Base-by-base conservation (phyloP, 1,139 yeast genomes). In the Lizanozyma gosingica region DNA sequence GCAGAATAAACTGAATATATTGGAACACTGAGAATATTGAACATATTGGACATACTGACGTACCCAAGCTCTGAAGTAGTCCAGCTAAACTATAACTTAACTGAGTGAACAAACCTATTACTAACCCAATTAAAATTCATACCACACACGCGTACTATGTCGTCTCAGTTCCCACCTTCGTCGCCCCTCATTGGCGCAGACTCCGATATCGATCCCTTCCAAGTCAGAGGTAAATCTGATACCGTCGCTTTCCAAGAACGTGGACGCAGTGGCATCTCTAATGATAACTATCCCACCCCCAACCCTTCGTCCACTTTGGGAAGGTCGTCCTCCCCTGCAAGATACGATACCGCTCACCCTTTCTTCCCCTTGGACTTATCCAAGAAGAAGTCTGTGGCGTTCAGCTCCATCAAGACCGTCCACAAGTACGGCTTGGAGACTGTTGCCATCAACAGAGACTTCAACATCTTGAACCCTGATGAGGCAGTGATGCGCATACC, bases 81-180 rank as follows among this genome's bases (percentile, higher is more conserved):
- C n/a, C n/a, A n/a, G n/a, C n/a, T n/a, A n/a, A n/a, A n/a, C n/a
- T n/a, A n/a, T n/a, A n/a, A n/a, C n/a, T n/a, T n/a, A n/a, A n/a
- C n/a, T n/a, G n/a, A n/a, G n/a, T n/a, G n/a, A n/a, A n/a, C n/a
- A n/a, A n/a, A n/a, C n/a, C n/a, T n/a, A n/a, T 56, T 34, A 32
- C n/a, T 15, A 45, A 47, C 43, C n/a, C n/a, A n/a, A n/a, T n/a
- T n/a, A n/a, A n/a, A n/a, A n/a, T n/a, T n/a, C n/a, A n/a, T n/a
- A n/a, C n/a, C n/a, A n/a, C n/a, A n/a, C n/a, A n/a, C n/a, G n/a
- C n/a, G n/a, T n/a, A 22, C 11, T 11, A 22, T 22, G 29, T 22
- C 29, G 9, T 55, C 57, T 38, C 78, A 71, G 53, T 78, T 77
- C 55, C 83, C 83, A 11, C 85, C 85, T 16, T 78, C 84, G 18